A percentile compares a stretch with the other conserved stretches of the same genome.
Evolutionary conservation across 176 grass and related monocot genomes (phyloP).

Genomic region (Alloteropsis semialata): DNA sequence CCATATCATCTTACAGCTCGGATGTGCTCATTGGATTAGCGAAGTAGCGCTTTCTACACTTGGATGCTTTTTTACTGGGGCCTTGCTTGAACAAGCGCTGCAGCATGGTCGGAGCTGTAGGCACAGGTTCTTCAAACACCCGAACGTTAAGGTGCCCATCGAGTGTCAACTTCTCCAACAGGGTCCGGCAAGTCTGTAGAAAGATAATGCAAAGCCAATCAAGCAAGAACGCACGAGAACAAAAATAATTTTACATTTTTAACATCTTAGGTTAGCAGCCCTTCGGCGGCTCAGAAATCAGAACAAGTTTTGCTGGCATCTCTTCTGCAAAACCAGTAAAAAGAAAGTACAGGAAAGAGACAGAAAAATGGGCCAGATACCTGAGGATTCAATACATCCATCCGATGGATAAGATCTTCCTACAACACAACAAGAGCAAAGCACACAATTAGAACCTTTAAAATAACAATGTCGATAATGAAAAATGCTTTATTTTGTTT

Average conservation of each 20-base stretch:
- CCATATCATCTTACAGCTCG: constrained; percentile 15
- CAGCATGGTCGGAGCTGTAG: constrained; percentile 57
- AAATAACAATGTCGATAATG: background rate
- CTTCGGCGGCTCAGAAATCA: background rate
- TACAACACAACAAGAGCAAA: constrained; percentile 43
- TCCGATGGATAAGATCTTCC: constrained; percentile 78
- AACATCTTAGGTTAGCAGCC: background rate
- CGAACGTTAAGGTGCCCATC: constrained; percentile 54
- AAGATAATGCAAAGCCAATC: background rate
- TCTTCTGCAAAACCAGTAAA: background rate
- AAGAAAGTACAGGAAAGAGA: background rate
- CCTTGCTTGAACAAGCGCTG: constrained; percentile 34
- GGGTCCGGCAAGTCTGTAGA: constrained; percentile 74
- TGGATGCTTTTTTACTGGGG: constrained; percentile 5
- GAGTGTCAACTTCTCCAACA: constrained; percentile 55
- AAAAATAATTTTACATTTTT: background rate
- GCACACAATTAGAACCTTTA: background rate
- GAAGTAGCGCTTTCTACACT: constrained; percentile 60
- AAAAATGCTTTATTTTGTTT: background rate
- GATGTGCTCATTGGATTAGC: constrained; percentile 68
- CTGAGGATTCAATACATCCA: constrained; percentile 94
- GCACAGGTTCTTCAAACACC: constrained; percentile 42
- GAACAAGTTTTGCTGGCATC: background rate
- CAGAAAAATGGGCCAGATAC: constrained; percentile 34
- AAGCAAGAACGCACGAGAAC: background rate